Base-by-base conservation (phyloP, 75 land plant genomes). In the Ceratopteris richardii region DNA sequence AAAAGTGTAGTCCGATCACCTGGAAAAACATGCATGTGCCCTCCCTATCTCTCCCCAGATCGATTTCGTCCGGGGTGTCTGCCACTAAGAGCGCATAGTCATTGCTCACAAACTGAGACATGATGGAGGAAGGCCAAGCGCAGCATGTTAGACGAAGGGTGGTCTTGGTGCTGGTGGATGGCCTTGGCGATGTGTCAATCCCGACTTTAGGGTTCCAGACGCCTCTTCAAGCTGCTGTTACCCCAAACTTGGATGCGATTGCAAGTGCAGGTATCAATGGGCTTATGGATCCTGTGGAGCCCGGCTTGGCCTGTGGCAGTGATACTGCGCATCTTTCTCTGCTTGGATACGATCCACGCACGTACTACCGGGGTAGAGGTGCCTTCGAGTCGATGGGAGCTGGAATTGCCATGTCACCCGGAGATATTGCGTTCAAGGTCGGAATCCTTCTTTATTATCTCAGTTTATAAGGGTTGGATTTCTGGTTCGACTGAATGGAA, bases 331-430 rank as follows among this genome's bases (percentile, higher is more conserved):
- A 94, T 51, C 88, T 94, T 62, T 94, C 99, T 23, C 42, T 94
- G 40, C 43, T 90, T 63, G 99, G 99, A 16, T 94, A 94, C 52
- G 81, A 94, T 60, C 99, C 99, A 0, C 76, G 88, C 44, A 60
- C 81, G 21, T 94, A 94, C 66, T 90, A 94, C 67, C 72, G 91
- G 4, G 99, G 99, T 27, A 74, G 99, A 20, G 99, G 99, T 43
- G 91, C 99, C 7, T 94, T 94, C 65, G 99, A 94, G 78, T 94
- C 99, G 2, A 85, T 94, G 85, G 96, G 99, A 54, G 99, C 99
- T 29, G 99, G 99, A 3, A 67, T 94, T 58, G 99, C 88, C 23
- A 94, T 94, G 99, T 81, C 96, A 24, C 99, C 99, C 26, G 99
- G 99, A 29, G 98, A 94, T 64, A 94, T 94, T 65, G 99, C 99